phyloP scores from a whole-genome alignment of 768 basidiomycete species.

The Phlebiopsis flavidoalba region DNA sequence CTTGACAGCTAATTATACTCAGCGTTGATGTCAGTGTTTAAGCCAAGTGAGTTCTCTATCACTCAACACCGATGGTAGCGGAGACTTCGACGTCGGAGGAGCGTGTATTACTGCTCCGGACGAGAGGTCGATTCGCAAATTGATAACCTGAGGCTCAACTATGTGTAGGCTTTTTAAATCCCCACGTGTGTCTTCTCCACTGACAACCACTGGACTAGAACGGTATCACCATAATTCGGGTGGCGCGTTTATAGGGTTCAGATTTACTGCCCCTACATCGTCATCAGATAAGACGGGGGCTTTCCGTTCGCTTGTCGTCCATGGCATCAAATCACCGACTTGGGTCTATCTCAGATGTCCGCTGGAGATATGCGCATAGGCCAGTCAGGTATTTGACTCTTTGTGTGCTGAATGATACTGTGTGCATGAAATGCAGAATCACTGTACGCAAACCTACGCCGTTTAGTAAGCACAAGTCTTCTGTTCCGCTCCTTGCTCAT shows the following conservation, averaged over 20 bases:
- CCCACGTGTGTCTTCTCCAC: not conserved
- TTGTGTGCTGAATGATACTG: not conserved
- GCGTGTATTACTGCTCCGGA: conserved; percentile 69
- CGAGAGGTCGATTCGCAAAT: conserved; percentile 61
- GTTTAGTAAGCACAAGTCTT: conserved; percentile 59
- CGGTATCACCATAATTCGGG: conserved; percentile 87
- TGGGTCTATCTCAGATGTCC: conserved; percentile 65
- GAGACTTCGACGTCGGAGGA: conserved; percentile 84
- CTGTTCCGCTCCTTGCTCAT: not conserved
- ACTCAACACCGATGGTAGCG: conserved; percentile 91
- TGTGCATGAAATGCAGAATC: conserved; percentile 29
- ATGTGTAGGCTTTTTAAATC: conserved; percentile 55
- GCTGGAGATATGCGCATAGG: conserved; percentile 77
- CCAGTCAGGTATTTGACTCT: conserved; percentile 27
- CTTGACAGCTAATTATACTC: not conserved
- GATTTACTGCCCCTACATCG: conserved; percentile 84
- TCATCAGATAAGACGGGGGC: conserved; percentile 93
- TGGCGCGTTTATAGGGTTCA: conserved; percentile 95
- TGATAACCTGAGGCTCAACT: conserved; percentile 84
- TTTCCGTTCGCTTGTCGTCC: conserved; percentile 75
- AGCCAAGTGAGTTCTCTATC: conserved; percentile 94
- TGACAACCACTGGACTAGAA: conserved; percentile 27
- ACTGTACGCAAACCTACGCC: conserved; percentile 54
- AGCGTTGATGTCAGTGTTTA: conserved; percentile 53
- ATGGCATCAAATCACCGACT: conserved; percentile 51